Evolutionary conservation across 306 rosid genomes (phyloP).

Genomic region (Lathyrus tuberosus): DNA sequence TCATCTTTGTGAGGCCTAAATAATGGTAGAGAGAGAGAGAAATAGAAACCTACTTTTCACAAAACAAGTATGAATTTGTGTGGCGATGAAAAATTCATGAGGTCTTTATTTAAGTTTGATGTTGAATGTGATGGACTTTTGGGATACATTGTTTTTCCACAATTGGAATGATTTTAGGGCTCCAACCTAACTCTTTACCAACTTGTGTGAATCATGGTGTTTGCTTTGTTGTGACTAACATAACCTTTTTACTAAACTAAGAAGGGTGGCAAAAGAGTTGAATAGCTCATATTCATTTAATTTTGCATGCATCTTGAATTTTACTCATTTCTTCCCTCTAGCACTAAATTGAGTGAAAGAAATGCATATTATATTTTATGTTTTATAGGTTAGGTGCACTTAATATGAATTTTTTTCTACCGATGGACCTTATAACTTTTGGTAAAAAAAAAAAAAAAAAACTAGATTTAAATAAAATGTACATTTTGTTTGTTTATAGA

Average conservation of each 20-base stretch:
- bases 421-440: too few relatives aligned
- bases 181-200: conserved; percentile 39
- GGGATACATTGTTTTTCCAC: conserved; percentile 43
- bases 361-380: too few relatives aligned
- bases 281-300: background rate
- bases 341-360: too few relatives aligned
- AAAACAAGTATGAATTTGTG: conserved; percentile 32
- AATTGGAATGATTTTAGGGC: conserved; percentile 22
- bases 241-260: background rate
- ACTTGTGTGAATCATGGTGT: conserved; percentile 26
- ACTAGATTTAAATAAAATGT: too few relatives aligned
- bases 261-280: background rate
- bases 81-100: conserved; percentile 26
- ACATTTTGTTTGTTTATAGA: too few relatives aligned
- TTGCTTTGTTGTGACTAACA: background rate
- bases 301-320: background rate
- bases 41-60: conserved; percentile 44
- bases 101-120: conserved; percentile 33
- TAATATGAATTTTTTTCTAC: too few relatives aligned
- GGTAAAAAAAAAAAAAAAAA: too few relatives aligned
- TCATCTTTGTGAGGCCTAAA: background rate
- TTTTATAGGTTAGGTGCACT: too few relatives aligned
- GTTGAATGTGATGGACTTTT: conserved; percentile 45
- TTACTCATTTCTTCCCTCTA: background rate
- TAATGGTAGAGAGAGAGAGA: conserved; percentile 38